Conservation (phyloP, 345 rosid genomes). For the Sisymbrium altissimum region DNA sequence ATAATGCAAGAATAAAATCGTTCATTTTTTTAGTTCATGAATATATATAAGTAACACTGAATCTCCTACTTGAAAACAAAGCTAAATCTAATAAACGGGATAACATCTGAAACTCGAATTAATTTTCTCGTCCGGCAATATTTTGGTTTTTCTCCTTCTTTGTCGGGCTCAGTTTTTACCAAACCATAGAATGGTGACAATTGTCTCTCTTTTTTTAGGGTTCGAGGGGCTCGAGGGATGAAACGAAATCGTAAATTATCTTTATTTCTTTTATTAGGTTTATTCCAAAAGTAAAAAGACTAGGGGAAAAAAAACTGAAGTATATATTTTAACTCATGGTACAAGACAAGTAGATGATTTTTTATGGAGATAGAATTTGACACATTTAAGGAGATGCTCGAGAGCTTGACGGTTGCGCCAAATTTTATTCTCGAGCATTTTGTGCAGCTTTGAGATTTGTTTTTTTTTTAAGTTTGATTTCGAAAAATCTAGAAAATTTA, state of each 20-base stretch:
- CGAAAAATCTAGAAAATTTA: too few species aligned
- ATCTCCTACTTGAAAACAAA: conserved; percentile 11
- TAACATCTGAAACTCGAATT: background rate
- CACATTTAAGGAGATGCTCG: too few species aligned
- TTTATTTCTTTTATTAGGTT: background rate
- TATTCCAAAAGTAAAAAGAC: background rate
- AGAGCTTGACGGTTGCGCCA: too few species aligned
- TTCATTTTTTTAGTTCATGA: conserved; percentile 1
- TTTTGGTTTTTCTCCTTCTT: background rate
- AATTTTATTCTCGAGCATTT: too few species aligned
- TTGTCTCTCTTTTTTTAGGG: background rate
- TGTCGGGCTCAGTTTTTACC: conserved; percentile 7
- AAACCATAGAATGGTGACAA: background rate
- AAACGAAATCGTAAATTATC: background rate
- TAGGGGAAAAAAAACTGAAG: background rate
- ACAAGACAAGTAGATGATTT: background rate
- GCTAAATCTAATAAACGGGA: background rate
- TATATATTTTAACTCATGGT: background rate
- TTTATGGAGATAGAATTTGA: background rate
- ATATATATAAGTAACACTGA: conserved; percentile 2
- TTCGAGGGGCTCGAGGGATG: conserved; percentile 21
- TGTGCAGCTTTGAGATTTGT: too few species aligned
- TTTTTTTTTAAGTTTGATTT: too few species aligned
- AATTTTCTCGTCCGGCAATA: background rate
- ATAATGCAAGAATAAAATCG: conserved; percentile 9